A percentile compares a stretch with the other conserved stretches of the same genome.
These are phyloP conservation scores for Capsicum chinense DNA, from an alignment of 257 asterid genomes.

Conservation along the genomic window DNA sequence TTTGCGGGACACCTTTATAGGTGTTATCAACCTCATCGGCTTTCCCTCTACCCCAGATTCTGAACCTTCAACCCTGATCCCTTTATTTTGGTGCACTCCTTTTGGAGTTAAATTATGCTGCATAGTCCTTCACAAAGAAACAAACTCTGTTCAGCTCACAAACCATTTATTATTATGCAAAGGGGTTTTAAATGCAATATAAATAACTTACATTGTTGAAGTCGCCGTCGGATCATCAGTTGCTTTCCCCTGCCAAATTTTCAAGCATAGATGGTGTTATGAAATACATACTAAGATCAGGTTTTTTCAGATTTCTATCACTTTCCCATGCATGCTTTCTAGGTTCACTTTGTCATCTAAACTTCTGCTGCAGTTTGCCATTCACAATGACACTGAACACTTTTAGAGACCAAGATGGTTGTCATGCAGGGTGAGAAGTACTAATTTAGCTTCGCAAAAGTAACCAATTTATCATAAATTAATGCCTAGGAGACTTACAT, in stretches of 20 bases:
- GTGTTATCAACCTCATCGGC: constrained; percentile 13
- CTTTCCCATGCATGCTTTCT: neutral
- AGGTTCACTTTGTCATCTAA: constrained; percentile 13
- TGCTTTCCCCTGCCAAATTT: constrained; percentile 31
- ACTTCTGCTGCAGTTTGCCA: constrained; percentile 13
- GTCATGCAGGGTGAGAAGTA: neutral
- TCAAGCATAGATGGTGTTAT: neutral
- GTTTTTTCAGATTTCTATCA: neutral
- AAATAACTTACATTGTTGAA: constrained; percentile 28
- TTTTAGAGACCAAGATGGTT: constrained; percentile 8
- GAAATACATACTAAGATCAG: neutral
- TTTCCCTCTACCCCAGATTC: constrained; percentile 25
- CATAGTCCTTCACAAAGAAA: neutral
- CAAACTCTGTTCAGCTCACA: neutral
- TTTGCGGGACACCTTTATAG: constrained; percentile 3
- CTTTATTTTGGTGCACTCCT: constrained; percentile 23
- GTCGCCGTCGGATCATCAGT: neutral
- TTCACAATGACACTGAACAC: neutral
- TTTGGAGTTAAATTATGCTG: constrained; percentile 24
- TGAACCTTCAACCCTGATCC: constrained; percentile 21
- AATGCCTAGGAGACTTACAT: constrained; percentile 1
- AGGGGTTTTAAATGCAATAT: constrained; percentile 4
- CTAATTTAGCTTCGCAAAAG: constrained; percentile 15
- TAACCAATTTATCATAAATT: neutral
- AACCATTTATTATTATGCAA: neutral